Conservation (phyloP, 805 yeast species). For the Yarrowia osloensis region DNA sequence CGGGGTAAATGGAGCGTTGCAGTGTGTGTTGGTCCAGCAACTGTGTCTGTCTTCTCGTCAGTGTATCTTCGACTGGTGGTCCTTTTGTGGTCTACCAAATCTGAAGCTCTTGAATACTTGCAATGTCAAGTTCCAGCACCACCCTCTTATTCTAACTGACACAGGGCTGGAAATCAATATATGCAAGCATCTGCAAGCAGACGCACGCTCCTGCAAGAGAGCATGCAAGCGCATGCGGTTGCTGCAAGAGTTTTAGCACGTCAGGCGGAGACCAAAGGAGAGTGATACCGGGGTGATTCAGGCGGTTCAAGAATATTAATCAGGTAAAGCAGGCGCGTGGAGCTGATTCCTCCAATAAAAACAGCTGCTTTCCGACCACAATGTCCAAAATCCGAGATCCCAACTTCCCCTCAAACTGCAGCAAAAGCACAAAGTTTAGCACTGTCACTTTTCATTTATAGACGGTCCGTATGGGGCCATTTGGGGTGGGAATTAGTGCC, state of each 20-base stretch:
- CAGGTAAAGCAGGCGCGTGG: background rate
- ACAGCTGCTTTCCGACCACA: no score
- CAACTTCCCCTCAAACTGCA: background rate
- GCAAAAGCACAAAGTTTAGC: background rate
- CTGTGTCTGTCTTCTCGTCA: no score
- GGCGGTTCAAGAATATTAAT: background rate
- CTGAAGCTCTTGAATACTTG: no score
- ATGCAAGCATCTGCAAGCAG: constrained; percentile 5
- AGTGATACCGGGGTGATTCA: background rate
- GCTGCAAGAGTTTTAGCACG: background rate
- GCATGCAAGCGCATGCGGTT: constrained; percentile 3
- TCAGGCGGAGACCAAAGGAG: background rate
- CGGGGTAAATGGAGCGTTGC: background rate
- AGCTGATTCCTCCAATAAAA: background rate
- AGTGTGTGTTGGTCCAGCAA: no score
- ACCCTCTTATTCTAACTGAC: background rate
- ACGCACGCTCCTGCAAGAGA: background rate
- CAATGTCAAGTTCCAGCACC: background rate
- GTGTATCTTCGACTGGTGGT: no score
- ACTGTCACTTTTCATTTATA: background rate
- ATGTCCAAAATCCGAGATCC: no score
- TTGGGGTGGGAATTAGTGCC: no score
- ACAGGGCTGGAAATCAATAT: constrained; percentile 28
- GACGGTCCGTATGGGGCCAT: no score
- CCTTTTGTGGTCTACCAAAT: no score